Evolutionary conservation across 352 stramenopile species (phyloP).

Genomic region (Pythium phragmiticola): DNA sequence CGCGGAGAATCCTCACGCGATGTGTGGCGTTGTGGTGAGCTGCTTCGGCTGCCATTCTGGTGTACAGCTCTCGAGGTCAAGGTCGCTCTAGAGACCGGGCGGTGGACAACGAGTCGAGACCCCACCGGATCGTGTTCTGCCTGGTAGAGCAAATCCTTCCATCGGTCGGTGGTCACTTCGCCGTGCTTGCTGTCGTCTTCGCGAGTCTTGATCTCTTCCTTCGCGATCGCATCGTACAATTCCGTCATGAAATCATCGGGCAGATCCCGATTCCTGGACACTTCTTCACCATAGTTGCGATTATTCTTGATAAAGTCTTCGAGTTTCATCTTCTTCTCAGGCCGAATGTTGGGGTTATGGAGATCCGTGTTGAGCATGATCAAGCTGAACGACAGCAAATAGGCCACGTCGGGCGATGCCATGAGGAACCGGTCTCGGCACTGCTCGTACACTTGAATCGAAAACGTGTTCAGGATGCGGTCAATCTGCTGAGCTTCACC

Average conservation of each 20-base stretch:
- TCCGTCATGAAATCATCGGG: slow-evolving; percentile 73
- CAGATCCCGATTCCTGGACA: slow-evolving; percentile 67
- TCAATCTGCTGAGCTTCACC: slow-evolving; percentile 89
- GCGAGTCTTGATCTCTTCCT: slow-evolving; percentile 79
- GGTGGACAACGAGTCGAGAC: slow-evolving; percentile 58
- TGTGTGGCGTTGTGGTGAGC: slow-evolving; percentile 16
- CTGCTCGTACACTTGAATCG: slow-evolving; percentile 79
- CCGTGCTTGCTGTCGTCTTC: slow-evolving; percentile 77
- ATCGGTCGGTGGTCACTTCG: slow-evolving; percentile 75
- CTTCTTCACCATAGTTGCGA: slow-evolving; percentile 86
- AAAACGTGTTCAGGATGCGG: slow-evolving; percentile 86
- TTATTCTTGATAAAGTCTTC: slow-evolving; percentile 90
- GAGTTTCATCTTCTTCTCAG: slow-evolving; percentile 87
- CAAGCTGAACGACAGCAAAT: slow-evolving; percentile 87
- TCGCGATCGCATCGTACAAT: slow-evolving; percentile 71
- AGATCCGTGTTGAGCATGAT: slow-evolving; percentile 91
- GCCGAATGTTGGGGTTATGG: slow-evolving; percentile 83
- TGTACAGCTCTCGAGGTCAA: background rate
- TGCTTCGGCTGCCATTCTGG: slow-evolving; percentile 18
- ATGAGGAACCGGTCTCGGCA: slow-evolving; percentile 85
- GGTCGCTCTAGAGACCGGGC: background rate
- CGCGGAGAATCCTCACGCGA: slow-evolving; percentile 8
- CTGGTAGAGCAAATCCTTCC: slow-evolving; percentile 77
- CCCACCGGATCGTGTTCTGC: slow-evolving; percentile 59
- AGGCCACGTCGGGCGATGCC: slow-evolving; percentile 86